Evolutionary conservation across 345 rosid genomes (phyloP).

Genomic region (Turritis glabra): DNA sequence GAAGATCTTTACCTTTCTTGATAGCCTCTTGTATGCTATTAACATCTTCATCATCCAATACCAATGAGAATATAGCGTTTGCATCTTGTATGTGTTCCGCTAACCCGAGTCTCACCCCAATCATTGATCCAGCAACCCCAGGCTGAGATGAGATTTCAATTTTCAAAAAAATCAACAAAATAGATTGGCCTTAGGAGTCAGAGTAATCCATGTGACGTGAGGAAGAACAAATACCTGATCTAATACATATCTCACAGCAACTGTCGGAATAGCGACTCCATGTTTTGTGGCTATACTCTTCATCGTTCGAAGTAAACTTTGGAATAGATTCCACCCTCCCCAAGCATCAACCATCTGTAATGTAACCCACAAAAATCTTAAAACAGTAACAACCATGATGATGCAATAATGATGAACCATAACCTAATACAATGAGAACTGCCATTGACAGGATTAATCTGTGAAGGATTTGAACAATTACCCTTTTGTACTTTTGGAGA

Average conservation of each 20-base stretch:
- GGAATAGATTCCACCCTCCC: constrained; percentile 97
- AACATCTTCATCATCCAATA: constrained; percentile 76
- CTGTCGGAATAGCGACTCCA: constrained; percentile 81
- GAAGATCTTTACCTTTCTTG: constrained; percentile 66
- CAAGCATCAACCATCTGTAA: constrained; percentile 93
- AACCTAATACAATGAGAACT: not conserved
- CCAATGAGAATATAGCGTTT: constrained; percentile 69
- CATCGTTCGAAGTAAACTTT: constrained; percentile 68
- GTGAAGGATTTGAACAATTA: constrained; percentile 23
- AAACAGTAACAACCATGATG: not conserved
- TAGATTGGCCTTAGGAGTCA: not conserved
- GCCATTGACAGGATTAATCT: not conserved
- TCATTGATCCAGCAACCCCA: constrained; percentile 92
- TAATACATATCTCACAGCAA: constrained; percentile 81
- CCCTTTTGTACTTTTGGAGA: constrained; percentile 95
- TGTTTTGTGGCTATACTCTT: constrained; percentile 73
- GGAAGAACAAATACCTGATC: constrained; percentile 59
- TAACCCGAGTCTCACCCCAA: constrained; percentile 87
- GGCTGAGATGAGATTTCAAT: constrained; percentile 43
- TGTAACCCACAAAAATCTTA: not conserved
- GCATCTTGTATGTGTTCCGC: constrained; percentile 75
- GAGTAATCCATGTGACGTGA: not conserved
- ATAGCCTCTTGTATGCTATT: constrained; percentile 63
- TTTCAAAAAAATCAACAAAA: not conserved
- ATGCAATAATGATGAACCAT: not conserved